phyloP scores from a whole-genome alignment of 129 eudicot genomes.

The Flaveria trinervia region DNA sequence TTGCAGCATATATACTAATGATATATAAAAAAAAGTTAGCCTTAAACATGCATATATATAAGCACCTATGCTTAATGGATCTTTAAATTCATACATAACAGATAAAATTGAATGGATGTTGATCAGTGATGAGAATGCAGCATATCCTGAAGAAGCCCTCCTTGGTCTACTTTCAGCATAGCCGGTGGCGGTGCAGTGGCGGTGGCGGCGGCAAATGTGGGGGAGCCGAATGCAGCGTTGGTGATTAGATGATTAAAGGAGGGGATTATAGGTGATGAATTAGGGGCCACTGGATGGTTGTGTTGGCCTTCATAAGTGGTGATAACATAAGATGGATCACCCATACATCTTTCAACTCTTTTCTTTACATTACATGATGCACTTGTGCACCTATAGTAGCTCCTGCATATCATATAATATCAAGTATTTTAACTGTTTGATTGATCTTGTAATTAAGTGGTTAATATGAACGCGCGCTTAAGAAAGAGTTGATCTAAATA shows the following conservation, averaged over 20 bases:
- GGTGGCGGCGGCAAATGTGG: not conserved
- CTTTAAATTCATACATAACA: not conserved
- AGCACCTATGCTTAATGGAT: not conserved
- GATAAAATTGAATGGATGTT: not conserved
- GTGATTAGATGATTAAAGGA: constrained; percentile 14
- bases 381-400: constrained; percentile 77
- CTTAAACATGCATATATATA: constrained; percentile 9
- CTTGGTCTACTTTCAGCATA: constrained; percentile 27
- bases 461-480: not conserved
- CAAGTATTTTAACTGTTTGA: not conserved
- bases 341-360: constrained; percentile 69
- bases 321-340: constrained; percentile 59
- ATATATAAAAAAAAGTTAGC: constrained; percentile 6
- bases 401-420: constrained; percentile 38
- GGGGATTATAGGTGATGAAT: not conserved
- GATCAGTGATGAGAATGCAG: constrained; percentile 12
- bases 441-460: not conserved
- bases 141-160: constrained; percentile 38
- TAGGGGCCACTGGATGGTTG: constrained; percentile 49
- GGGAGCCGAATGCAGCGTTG: not conserved
- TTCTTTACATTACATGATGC: constrained; percentile 77
- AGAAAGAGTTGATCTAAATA: not conserved
- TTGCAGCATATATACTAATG: constrained; percentile 12
- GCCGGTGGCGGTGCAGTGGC: constrained; percentile 12
- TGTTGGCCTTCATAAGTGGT: constrained; percentile 92